Evolutionary conservation across 305 asterid species (phyloP).

Genomic region (Petunia hybrid): DNA sequence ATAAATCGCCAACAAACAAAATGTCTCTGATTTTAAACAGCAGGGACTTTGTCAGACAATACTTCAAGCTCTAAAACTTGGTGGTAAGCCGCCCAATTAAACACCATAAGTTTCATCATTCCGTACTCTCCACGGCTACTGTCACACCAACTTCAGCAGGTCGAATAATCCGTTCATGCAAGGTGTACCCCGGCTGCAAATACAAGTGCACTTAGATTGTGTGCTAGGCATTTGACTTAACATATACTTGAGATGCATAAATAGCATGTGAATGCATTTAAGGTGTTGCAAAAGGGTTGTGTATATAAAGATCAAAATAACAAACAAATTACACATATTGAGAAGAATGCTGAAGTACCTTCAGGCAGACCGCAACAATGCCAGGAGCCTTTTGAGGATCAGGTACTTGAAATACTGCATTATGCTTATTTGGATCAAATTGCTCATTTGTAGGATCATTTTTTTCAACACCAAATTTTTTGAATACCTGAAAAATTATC

Average conservation of each 20-base stretch:
- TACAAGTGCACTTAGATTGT: not conserved
- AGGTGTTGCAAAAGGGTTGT: not conserved
- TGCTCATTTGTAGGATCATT: constrained; percentile 71
- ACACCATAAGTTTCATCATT: constrained; percentile 37
- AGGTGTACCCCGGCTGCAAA: constrained; percentile 73
- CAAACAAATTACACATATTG: not conserved
- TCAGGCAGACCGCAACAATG: constrained; percentile 77
- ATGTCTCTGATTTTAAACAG: not conserved
- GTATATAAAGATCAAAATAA: not conserved
- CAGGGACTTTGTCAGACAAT: not conserved
- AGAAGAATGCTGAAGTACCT: constrained; percentile 56
- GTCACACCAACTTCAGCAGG: constrained; percentile 95
- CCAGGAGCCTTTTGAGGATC: constrained; percentile 86
- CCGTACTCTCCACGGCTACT: constrained; percentile 44
- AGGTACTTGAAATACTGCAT: constrained; percentile 92
- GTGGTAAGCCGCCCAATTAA: not conserved
- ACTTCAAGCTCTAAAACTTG: not conserved
- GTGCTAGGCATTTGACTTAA: not conserved
- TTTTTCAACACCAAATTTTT: constrained; percentile 78
- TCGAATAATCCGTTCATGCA: constrained; percentile 76
- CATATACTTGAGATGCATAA: not conserved
- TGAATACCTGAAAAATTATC: constrained; percentile 63
- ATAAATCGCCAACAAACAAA: not conserved
- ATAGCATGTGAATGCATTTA: not conserved
- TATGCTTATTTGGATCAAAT: constrained; percentile 89